Conservation (phyloP, 345 rosid species). For the Salix koriyanagi region DNA sequence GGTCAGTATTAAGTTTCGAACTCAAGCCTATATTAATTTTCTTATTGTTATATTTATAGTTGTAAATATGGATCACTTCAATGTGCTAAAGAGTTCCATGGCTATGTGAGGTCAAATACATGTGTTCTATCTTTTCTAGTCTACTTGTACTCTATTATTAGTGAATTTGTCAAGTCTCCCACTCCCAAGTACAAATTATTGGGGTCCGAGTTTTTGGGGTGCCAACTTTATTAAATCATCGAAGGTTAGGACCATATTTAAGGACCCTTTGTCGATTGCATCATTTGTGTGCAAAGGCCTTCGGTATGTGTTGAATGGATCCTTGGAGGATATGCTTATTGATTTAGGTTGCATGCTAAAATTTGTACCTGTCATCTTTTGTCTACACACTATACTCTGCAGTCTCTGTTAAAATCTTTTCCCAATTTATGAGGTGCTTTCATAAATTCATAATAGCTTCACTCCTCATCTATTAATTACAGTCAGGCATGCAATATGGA, state of each 20-base stretch:
- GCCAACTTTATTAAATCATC: background rate
- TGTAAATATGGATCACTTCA: background rate
- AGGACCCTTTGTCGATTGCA: background rate
- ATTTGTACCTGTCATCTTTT: background rate
- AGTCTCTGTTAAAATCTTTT: background rate
- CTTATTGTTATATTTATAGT: background rate
- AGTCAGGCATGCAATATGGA: slow-evolving; percentile 82
- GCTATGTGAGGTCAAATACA: background rate
- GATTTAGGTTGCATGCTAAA: background rate
- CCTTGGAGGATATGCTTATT: background rate
- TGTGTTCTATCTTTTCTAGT: background rate
- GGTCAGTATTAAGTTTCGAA: slow-evolving; percentile 40
- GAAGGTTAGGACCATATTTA: background rate
- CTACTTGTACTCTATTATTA: background rate
- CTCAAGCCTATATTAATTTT: background rate
- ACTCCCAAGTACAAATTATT: background rate
- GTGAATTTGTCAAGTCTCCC: background rate
- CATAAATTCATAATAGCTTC: slow-evolving; percentile 10
- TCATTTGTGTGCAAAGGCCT: background rate
- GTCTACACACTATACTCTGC: background rate
- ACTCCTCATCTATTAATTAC: slow-evolving; percentile 20
- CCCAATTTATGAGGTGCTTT: background rate
- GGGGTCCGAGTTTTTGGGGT: background rate
- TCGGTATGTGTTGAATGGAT: background rate
- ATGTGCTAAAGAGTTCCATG: background rate